phyloP scores from a whole-genome alignment of 352 stramenopile genomes.

The Phytophthora multivora region DNA sequence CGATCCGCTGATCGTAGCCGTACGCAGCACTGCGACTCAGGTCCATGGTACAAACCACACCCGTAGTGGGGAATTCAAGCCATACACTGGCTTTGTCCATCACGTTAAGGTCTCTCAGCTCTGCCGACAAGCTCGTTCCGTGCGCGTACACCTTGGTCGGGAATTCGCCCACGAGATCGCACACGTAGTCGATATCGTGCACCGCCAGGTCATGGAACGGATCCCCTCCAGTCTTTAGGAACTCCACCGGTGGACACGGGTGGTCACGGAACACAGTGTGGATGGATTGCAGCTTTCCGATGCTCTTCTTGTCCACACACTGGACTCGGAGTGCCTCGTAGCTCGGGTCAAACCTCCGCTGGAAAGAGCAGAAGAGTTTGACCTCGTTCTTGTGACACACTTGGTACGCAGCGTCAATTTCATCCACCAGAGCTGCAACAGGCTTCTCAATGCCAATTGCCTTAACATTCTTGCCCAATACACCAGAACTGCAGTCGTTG shows the following conservation, averaged over 20 bases:
- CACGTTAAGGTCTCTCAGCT: slow-evolving; percentile 67
- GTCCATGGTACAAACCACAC: slow-evolving; percentile 90
- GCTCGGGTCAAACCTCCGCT: slow-evolving; percentile 91
- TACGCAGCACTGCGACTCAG: slow-evolving; percentile 86
- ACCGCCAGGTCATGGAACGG: slow-evolving; percentile 92
- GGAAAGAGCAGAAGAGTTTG: slow-evolving; percentile 90
- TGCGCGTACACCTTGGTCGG: slow-evolving; percentile 83
- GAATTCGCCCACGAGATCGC: slow-evolving; percentile 76
- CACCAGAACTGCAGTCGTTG: slow-evolving; percentile 30
- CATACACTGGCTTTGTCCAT: slow-evolving; percentile 88
- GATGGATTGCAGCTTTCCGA: slow-evolving; percentile 79
- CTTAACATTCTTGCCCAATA: slow-evolving; percentile 23
- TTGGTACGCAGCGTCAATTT: slow-evolving; percentile 70
- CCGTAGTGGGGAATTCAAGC: slow-evolving; percentile 67
- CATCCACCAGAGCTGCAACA: slow-evolving; percentile 53
- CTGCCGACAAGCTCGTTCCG: slow-evolving; percentile 73
- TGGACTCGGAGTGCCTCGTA: slow-evolving; percentile 65
- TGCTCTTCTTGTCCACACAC: slow-evolving; percentile 47
- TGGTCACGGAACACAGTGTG: slow-evolving; percentile 92
- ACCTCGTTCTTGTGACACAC: slow-evolving; percentile 53
- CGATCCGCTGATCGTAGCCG: slow-evolving; percentile 93
- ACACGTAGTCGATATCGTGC: slow-evolving; percentile 94
- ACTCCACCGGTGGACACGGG: slow-evolving; percentile 86
- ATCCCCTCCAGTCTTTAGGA: slow-evolving; percentile 86
- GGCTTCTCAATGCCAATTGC: slow-evolving; percentile 83